Evolutionary conservation across 1,284 basidiomycete species (phyloP).

Genomic region (Peniophora sp.): DNA sequence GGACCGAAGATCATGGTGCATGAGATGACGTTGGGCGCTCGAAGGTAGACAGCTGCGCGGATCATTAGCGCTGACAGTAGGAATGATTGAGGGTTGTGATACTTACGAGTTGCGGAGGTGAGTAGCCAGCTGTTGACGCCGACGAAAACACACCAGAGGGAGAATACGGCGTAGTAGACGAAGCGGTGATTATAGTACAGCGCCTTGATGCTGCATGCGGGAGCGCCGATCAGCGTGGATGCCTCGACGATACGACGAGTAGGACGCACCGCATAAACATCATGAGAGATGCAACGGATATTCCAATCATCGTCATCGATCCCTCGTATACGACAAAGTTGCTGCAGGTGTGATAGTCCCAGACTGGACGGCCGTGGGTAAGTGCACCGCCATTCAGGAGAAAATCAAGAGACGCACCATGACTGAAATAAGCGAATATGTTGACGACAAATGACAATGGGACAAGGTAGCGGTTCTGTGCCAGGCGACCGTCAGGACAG

Average conservation of each 20-base stretch:
- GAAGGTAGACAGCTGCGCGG: not conserved
- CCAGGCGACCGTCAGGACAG: not conserved
- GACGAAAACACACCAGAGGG: slow-evolving; percentile 32
- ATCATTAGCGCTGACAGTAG: not conserved
- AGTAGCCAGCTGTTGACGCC: slow-evolving; percentile 41
- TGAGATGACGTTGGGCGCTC: slow-evolving; percentile 15
- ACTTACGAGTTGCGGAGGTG: slow-evolving; percentile 28
- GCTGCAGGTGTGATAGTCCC: slow-evolving; percentile 25
- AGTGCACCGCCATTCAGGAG: slow-evolving; percentile 22
- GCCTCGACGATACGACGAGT: not conserved
- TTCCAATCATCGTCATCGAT: slow-evolving; percentile 37
- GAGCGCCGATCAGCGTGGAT: not conserved
- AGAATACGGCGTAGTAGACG: slow-evolving; percentile 27
- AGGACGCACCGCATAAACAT: slow-evolving; percentile 27
- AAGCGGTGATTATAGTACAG: slow-evolving; percentile 30
- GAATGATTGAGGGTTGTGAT: slow-evolving; percentile 7
- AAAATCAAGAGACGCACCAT: slow-evolving; percentile 23
- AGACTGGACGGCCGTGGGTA: not conserved
- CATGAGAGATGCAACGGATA: slow-evolving; percentile 42
- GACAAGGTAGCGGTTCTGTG: slow-evolving; percentile 41
- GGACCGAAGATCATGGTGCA: slow-evolving; percentile 43
- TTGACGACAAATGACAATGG: slow-evolving; percentile 43
- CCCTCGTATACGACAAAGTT: slow-evolving; percentile 46
- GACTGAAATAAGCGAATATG: slow-evolving; percentile 36
- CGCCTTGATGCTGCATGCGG: slow-evolving; percentile 29